phyloP scores from a whole-genome alignment of 495 filamentous ascomycete genomes.

The Annulohypoxylon stygium region DNA sequence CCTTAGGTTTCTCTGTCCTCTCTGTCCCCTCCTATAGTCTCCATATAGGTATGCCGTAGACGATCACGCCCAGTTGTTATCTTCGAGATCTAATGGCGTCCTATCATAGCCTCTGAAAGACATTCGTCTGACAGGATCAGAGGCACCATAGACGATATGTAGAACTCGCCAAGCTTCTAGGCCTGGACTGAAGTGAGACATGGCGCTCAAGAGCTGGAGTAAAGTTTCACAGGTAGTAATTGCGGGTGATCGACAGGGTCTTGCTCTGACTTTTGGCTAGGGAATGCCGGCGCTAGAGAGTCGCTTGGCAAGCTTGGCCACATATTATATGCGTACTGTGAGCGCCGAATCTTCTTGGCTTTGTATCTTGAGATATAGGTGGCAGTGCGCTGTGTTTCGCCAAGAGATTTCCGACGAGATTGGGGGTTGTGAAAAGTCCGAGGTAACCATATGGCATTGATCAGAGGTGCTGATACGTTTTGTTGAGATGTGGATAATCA shows the following conservation, averaged over 20 bases:
- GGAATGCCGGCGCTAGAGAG: conserved; percentile 37
- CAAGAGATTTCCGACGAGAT: conserved; percentile 13
- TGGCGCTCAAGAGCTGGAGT: conserved; percentile 28
- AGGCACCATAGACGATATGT: not conserved
- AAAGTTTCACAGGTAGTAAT: conserved; percentile 30
- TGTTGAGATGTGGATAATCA: not conserved
- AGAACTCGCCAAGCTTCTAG: conserved; percentile 31
- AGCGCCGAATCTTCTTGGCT: conserved; percentile 34
- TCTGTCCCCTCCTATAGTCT: not conserved
- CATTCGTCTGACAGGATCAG: not conserved
- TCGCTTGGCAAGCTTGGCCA: conserved; percentile 40
- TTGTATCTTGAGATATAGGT: conserved; percentile 17
- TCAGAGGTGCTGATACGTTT: not conserved
- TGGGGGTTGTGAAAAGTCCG: conserved; percentile 35
- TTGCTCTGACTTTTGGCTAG: conserved; percentile 26
- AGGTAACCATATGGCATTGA: not conserved
- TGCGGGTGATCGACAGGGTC: conserved; percentile 47
- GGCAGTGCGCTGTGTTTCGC: conserved; percentile 9
- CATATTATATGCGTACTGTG: conserved; percentile 33
- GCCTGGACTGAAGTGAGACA: conserved; percentile 22
- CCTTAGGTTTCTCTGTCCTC: not conserved
- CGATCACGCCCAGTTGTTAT: not conserved
- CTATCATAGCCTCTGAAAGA: not conserved
- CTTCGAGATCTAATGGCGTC: not conserved
- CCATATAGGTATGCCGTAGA: not conserved